A percentile compares a stretch with the other conserved stretches of the same genome.
These are phyloP conservation scores for Paspalum vaginatum DNA, from an alignment of 176 grass and related monocot genomes.

Conservation along the genomic window DNA sequence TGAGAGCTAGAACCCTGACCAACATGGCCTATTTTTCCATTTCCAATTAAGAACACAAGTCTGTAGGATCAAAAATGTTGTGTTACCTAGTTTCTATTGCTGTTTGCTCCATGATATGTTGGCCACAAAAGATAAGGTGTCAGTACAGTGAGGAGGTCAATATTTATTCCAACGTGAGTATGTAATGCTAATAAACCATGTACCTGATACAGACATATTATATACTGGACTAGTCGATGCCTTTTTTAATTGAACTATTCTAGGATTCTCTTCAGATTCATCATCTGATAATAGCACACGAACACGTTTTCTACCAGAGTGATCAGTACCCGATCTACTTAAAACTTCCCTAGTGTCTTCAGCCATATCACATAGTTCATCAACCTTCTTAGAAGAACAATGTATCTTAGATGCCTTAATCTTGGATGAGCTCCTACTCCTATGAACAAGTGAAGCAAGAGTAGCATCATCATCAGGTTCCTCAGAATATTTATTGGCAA, in stretches of 20 bases:
- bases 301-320: slow-evolving; percentile 68
- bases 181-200: slow-evolving; percentile 37
- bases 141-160: slow-evolving; percentile 37
- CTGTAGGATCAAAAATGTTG: slow-evolving; percentile 13
- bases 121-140: slow-evolving; percentile 30
- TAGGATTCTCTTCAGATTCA: slow-evolving; percentile 62
- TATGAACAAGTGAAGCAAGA: slow-evolving; percentile 66
- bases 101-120: slow-evolving; percentile 49
- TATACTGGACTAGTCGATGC: slow-evolving; percentile 42
- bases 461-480: slow-evolving; percentile 61
- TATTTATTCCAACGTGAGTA: slow-evolving; percentile 23
- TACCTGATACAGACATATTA: slow-evolving; percentile 51
- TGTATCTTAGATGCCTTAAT: slow-evolving; percentile 44
- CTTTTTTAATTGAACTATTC: slow-evolving; percentile 53
- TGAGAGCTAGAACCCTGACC: neutral
- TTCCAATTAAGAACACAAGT: slow-evolving; percentile 29
- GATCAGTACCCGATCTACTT: slow-evolving; percentile 48
- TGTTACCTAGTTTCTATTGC: slow-evolving; percentile 54
- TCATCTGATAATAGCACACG: slow-evolving; percentile 91
- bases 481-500: slow-evolving; percentile 42
- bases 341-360: slow-evolving; percentile 38
- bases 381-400: slow-evolving; percentile 31
- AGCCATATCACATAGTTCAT: slow-evolving; percentile 40
- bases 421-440: slow-evolving; percentile 48
- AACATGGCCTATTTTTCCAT: slow-evolving; percentile 1